Evolutionary conservation across 2,329 filamentous ascomycete species (phyloP), one percentile per base, ranked within the genome.

Genomic region (Claviceps sp.): DNA sequence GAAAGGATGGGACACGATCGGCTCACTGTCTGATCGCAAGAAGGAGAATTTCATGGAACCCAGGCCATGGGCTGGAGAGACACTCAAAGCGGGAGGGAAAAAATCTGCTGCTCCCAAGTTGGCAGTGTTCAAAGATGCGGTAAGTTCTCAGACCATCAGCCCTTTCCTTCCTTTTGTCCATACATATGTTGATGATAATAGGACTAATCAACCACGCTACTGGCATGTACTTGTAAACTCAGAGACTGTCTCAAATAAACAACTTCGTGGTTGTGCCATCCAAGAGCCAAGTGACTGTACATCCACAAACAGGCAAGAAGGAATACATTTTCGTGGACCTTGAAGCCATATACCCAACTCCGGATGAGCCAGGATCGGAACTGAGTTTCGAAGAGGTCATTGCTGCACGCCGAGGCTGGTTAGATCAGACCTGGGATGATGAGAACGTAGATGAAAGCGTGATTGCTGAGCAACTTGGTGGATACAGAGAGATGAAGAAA

Each of bases 51-150:
- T 76, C 6, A 72, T 90, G 58, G 88, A 91, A 64, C 81, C 90
- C 11, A 90, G 85, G 64, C 88, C 91, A 20, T 96, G 90, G 93
- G 85, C 76, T 11, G 93, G 93, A 26, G 89, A 97, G 72, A 96
- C 86, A 42, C 70, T 98, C 59, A 88, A 91, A 67, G 86, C 82
- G 2, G 88, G 86, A 43, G 91, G 88, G 60, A 93, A 88, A 72
- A 87, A 88, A 71, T 80, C 75, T 44, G 80, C 77, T 50, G 62
- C 61, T 43, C 76, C 83, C 50, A 97, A 96, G 75, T 85, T 98
- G 82, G 75, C 84, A 63, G 80, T 98, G 45, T 98, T 96, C 75
- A 91, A 87, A 75, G 93, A 98, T 76, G 76, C 86, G 86, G 93
- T 98, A 85, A 61, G 67, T 61, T 57, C 14, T 5, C 16, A 22